These are phyloP conservation scores for Trichoderma erinaceum DNA, from an alignment of 495 filamentous ascomycete genomes.

Conservation along the genomic window DNA sequence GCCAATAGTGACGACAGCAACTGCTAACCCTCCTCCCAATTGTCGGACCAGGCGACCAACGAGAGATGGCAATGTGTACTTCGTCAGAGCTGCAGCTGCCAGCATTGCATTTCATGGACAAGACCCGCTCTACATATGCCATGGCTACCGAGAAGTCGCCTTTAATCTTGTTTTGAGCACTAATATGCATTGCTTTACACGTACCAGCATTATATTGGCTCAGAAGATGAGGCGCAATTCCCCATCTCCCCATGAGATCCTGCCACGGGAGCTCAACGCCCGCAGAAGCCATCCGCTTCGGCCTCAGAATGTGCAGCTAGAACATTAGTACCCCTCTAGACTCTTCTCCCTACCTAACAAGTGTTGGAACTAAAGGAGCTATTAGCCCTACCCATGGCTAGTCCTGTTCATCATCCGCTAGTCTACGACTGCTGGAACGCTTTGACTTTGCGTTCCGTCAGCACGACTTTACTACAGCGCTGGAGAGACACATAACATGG, in stretches of 20 bases:
- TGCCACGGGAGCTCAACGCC: constrained; percentile 6
- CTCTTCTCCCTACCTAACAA: neutral
- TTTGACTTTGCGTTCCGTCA: neutral
- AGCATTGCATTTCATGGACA: neutral
- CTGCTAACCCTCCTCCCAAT: neutral
- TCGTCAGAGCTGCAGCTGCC: neutral
- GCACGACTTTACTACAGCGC: neutral
- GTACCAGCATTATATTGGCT: neutral
- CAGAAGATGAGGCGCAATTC: neutral
- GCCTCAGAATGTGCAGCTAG: neutral
- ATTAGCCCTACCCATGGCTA: neutral
- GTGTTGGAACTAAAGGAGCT: neutral
- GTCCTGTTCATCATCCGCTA: neutral
- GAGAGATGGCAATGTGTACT: neutral
- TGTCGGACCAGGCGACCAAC: neutral
- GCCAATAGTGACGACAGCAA: neutral
- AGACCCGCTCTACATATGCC: neutral
- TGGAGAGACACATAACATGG: no score
- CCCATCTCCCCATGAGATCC: neutral
- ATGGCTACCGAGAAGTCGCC: neutral
- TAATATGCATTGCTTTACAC: no score
- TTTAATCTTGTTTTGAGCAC: neutral
- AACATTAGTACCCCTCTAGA: neutral
- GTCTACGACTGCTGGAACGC: neutral
- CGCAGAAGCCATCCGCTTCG: neutral